A percentile compares a stretch with the other conserved stretches of the same genome.
Conservation (phyloP, 352 stramenopile species). For the Achlya hypogyna region DNA sequence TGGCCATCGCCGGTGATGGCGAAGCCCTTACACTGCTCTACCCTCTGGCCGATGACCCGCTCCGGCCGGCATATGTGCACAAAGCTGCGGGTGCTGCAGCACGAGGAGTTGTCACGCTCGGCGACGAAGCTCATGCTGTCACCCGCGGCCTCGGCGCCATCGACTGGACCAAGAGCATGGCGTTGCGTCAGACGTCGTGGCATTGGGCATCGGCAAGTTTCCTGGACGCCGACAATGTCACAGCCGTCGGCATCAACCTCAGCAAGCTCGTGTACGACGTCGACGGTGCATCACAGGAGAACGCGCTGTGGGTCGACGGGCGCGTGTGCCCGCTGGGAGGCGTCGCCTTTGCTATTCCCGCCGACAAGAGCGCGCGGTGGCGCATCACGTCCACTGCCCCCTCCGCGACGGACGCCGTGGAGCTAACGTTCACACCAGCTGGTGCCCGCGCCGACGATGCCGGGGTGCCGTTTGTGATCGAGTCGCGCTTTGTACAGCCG, state of each 20-base stretch:
- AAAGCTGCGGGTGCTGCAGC: conserved; percentile 31
- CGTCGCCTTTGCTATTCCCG: conserved; percentile 28
- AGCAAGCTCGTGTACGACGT: conserved; percentile 43
- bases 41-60: conserved; percentile 31
- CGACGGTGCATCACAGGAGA: conserved; percentile 38
- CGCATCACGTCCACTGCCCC: conserved; percentile 13
- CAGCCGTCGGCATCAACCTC: conserved; percentile 34
- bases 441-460: conserved; percentile 30
- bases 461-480: conserved; percentile 24
- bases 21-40: conserved; percentile 34
- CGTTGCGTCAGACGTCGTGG: conserved; percentile 34
- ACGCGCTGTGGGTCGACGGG: conserved; percentile 40
- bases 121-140: conserved; percentile 11
- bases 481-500: conserved; percentile 37
- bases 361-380: conserved; percentile 18
- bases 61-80: conserved; percentile 38
- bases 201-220: conserved; percentile 38
- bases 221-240: conserved; percentile 22
- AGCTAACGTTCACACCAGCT: conserved; percentile 28
- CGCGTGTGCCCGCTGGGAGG: conserved; percentile 28
- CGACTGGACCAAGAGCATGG: conserved; percentile 37
- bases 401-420: conserved; percentile 19
- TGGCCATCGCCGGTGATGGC: conserved; percentile 24
- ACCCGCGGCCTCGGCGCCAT: conserved; percentile 24
- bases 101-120: conserved; percentile 25